Evolutionary conservation across 2,329 filamentous ascomycete genomes (phyloP).

Genomic region (Tolypocladium amazonense): DNA sequence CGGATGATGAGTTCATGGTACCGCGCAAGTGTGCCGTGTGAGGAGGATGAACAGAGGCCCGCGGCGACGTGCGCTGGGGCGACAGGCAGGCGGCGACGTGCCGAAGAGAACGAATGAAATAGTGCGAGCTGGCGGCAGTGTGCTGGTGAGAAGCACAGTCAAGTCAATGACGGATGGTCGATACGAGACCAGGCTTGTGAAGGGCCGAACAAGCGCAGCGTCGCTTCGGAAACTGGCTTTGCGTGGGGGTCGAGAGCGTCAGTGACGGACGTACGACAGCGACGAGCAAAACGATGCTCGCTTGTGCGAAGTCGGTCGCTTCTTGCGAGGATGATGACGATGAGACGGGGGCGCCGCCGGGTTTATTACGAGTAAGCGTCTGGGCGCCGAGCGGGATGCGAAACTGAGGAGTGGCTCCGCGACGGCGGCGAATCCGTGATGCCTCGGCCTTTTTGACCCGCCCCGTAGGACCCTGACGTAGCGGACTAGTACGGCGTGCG

Average conservation of each 20-base stretch:
- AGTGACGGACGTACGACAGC: neutral
- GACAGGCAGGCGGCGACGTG: neutral
- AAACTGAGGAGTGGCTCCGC: neutral
- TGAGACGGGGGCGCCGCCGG: neutral
- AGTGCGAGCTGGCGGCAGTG: neutral
- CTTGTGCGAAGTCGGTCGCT: neutral
- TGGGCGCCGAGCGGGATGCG: neutral
- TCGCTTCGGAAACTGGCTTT: neutral
- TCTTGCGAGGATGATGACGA: neutral
- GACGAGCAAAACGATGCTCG: neutral
- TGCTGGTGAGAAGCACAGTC: neutral
- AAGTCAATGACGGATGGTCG: neutral
- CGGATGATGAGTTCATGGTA: slow-evolving; percentile 20
- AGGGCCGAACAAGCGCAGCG: neutral
- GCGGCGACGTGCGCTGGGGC: no score
- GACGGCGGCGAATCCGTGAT: neutral
- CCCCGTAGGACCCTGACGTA: neutral
- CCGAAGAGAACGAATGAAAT: neutral
- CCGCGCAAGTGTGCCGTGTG: neutral
- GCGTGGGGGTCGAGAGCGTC: neutral
- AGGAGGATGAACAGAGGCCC: neutral
- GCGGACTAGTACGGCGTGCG: neutral
- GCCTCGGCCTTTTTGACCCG: neutral
- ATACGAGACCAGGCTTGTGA: neutral
- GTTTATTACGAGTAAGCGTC: neutral